Base-by-base conservation (phyloP, 805 yeast species). In the Saccharomycopsis sp. region DNA sequence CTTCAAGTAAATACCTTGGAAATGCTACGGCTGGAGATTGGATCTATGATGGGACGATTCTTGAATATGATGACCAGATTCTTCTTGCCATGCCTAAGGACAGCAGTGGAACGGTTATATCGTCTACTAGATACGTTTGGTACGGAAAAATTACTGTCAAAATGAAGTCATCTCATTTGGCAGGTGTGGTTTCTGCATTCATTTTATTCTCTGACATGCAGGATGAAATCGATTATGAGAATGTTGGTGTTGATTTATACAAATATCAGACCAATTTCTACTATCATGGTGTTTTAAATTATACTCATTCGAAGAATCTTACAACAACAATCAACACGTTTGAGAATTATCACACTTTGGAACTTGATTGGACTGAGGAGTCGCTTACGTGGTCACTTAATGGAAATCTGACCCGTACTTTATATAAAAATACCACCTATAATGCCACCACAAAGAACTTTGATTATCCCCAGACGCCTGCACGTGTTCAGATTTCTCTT, bases 141-240 rank as follows among this genome's bases (percentile, higher is more conserved):
- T 91, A 87, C 72, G 97, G 97, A 56, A 87, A 84, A 69, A 78
- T 89, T 35, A 74, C 84, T 35, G 85, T 86, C 54, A 79, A 75
- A 54, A 67, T 90, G 67, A 90, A 86, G 74, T 76, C 93, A 0
- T 87, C 97, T 0, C 88, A 83, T 68, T 79, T 78, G 44, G 77
- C 72, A 8, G 97, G 97, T 77, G 97, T 91, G 42, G 80, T 91
- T 59, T 79, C 96, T 15, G 92, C 96, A 34, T 82, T 85, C 67
- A 89, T 91, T 71, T 70, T 89, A 56, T 86, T 83, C 72, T 88
- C 96, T 5, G 87, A 88, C 69, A 89, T 86, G 49, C 84, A 88
- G 77, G 97, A 91, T 75, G 97, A 92, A 78, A 80, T 91, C 66
- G 97, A 92, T 79, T 84, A 73, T 68, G 97, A 92, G 75, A 86